A percentile compares a stretch with the other conserved stretches of the same genome.
Evolutionary conservation across 192 early-diverging fungal genomes (phyloP).

Genomic region (Mortierella antarctica): DNA sequence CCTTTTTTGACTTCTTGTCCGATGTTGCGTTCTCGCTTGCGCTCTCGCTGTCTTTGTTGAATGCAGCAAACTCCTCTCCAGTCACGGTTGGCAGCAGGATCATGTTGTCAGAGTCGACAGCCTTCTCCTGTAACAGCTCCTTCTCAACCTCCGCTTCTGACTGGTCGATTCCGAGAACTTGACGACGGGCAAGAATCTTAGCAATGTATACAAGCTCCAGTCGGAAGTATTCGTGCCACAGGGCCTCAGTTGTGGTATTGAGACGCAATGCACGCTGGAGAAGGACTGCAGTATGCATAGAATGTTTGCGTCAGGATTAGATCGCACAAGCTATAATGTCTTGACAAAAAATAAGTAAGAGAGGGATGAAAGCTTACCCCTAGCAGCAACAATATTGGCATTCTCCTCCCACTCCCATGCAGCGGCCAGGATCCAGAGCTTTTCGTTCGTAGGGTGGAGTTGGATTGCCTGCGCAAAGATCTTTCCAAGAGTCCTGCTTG

Average conservation of each 20-base stretch:
- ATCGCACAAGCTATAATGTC: neutral
- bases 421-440: conserved; percentile 94
- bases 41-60: conserved; percentile 52
- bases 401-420: conserved; percentile 90
- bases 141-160: conserved; percentile 46
- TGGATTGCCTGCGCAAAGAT: conserved; percentile 89
- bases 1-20: conserved; percentile 34
- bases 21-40: conserved; percentile 55
- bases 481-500: conserved; percentile 70
- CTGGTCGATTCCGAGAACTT: conserved; percentile 76
- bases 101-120: conserved; percentile 60
- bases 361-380: conserved; percentile 49
- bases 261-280: conserved; percentile 89
- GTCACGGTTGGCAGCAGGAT: conserved; percentile 67
- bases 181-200: conserved; percentile 83
- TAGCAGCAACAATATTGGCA: conserved; percentile 81
- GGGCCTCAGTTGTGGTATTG: conserved; percentile 71
- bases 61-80: conserved; percentile 57
- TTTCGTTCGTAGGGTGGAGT: conserved; percentile 82
- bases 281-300: conserved; percentile 59
- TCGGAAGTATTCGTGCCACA: conserved; percentile 96
- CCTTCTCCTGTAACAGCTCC: conserved; percentile 54
- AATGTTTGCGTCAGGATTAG: too few relatives aligned
- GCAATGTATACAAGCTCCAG: conserved; percentile 91
- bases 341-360: neutral